Evolutionary conservation across 179 eudicot species (phyloP).

Genomic region (Spinacia oleracea): DNA sequence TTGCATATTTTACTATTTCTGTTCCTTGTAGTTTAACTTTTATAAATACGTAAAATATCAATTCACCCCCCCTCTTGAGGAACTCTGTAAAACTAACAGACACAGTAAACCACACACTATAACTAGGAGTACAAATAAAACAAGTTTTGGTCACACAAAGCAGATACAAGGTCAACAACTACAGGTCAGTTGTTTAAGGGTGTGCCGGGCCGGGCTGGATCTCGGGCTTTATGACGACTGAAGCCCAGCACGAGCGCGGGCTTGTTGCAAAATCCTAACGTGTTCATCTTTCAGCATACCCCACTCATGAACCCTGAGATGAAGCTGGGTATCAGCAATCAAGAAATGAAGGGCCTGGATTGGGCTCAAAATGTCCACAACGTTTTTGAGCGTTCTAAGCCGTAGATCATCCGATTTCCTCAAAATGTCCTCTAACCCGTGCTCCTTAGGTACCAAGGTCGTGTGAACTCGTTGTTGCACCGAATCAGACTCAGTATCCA

Average conservation of each 20-base stretch:
- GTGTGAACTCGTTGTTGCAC: slow-evolving; percentile 32
- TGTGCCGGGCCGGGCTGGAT: not conserved
- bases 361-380: slow-evolving; percentile 42
- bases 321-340: slow-evolving; percentile 64
- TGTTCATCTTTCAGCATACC: slow-evolving; percentile 51
- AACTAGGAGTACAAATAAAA: too few relatives aligned
- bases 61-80: too few relatives aligned
- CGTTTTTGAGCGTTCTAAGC: slow-evolving; percentile 46
- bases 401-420: slow-evolving; percentile 57
- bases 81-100: too few relatives aligned
- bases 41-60: too few relatives aligned
- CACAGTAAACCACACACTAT: too few relatives aligned
- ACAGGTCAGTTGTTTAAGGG: too few relatives aligned
- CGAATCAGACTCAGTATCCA: slow-evolving; percentile 1
- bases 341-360: slow-evolving; percentile 59
- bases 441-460: slow-evolving; percentile 41
- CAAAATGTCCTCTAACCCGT: slow-evolving; percentile 36
- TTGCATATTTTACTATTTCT: too few relatives aligned
- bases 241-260: not conserved
- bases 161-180: too few relatives aligned
- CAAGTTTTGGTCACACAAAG: too few relatives aligned
- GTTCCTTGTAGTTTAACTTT: too few relatives aligned
- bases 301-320: slow-evolving; percentile 70
- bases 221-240: too few relatives aligned
- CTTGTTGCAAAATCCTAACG: not conserved